Conservation (phyloP, 1,284 basidiomycete genomes). For the Golubevia pallescens region DNA sequence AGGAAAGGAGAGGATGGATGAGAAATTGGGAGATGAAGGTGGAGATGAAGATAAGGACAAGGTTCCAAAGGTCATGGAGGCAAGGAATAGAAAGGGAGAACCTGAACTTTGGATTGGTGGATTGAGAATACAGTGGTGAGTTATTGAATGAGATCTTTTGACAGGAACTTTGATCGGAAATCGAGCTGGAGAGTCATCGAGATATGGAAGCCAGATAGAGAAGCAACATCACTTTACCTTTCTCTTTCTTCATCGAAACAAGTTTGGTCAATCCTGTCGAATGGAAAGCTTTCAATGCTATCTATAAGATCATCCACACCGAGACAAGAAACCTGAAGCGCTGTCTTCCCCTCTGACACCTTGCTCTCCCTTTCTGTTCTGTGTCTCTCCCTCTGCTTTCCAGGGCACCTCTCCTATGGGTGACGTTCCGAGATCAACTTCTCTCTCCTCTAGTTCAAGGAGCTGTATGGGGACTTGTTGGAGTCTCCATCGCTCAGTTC, state of each 20-base stretch:
- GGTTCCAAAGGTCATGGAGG: slow-evolving; percentile 5
- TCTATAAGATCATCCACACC: too few species aligned
- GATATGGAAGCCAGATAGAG: background rate
- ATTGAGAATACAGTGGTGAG: slow-evolving; percentile 49
- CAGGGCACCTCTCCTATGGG: slow-evolving; percentile 43
- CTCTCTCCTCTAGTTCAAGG: slow-evolving; percentile 48
- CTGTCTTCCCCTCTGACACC: too few species aligned
- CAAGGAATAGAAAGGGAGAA: slow-evolving; percentile 9
- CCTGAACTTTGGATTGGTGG: slow-evolving; percentile 42
- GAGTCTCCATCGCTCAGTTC: slow-evolving; percentile 26
- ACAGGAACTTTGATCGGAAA: too few species aligned
- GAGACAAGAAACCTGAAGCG: too few species aligned
- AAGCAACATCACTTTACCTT: too few species aligned
- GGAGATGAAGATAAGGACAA: slow-evolving; percentile 13
- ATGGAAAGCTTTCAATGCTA: too few species aligned
- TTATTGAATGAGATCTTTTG: background rate
- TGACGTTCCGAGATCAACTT: slow-evolving; percentile 49
- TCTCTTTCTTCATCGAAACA: too few species aligned
- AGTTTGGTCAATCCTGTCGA: too few species aligned
- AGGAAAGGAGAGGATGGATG: background rate
- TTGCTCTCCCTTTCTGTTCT: background rate
- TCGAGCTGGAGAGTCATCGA: too few species aligned
- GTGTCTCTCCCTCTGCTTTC: too few species aligned
- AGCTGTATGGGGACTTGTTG: slow-evolving; percentile 39
- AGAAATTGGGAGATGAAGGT: background rate